Evolutionary conservation across 2,329 filamentous ascomycete genomes (phyloP).

Genomic region (Chaetomium olivaceum): DNA sequence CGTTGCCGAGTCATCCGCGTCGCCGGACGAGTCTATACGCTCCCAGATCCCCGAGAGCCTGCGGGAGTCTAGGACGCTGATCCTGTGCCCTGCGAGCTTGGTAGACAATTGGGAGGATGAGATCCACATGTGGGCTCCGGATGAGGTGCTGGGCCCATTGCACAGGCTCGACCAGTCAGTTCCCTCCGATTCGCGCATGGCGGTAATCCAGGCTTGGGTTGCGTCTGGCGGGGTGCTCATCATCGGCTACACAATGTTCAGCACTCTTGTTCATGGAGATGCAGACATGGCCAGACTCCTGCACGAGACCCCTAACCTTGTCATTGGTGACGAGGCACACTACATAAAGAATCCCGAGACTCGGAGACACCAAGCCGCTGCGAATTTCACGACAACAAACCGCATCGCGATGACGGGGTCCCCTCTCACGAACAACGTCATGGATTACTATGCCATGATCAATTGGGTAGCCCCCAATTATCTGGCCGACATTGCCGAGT

Average conservation of each 20-base stretch:
- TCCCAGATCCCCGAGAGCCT: constrained; percentile 70
- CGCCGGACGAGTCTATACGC: constrained; percentile 55
- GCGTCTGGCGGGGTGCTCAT: constrained; percentile 70
- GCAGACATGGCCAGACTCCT: constrained; percentile 48
- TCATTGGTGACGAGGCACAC: constrained; percentile 86
- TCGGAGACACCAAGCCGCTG: constrained; percentile 54
- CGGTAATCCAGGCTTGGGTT: constrained; percentile 60
- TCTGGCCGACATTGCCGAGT: constrained; percentile 68
- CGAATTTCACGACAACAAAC: constrained; percentile 63
- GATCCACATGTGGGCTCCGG: constrained; percentile 67
- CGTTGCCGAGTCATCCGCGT: constrained; percentile 65
- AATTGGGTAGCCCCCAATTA: constrained; percentile 83
- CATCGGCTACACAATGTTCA: constrained; percentile 71
- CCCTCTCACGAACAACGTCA: constrained; percentile 79
- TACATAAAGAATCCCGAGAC: constrained; percentile 66
- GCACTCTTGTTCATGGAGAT: constrained; percentile 40
- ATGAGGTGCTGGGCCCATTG: constrained; percentile 55
- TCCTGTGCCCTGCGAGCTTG: constrained; percentile 74
- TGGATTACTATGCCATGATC: constrained; percentile 85
- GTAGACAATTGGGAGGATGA: constrained; percentile 85
- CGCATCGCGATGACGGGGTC: constrained; percentile 86
- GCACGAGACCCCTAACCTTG: constrained; percentile 64
- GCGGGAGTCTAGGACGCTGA: constrained; percentile 62
- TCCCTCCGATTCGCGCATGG: constrained; percentile 42
- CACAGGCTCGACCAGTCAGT: constrained; percentile 52